phyloP scores from a whole-genome alignment of 192 early-diverging fungal species.

The Linnemannia exigua region DNA sequence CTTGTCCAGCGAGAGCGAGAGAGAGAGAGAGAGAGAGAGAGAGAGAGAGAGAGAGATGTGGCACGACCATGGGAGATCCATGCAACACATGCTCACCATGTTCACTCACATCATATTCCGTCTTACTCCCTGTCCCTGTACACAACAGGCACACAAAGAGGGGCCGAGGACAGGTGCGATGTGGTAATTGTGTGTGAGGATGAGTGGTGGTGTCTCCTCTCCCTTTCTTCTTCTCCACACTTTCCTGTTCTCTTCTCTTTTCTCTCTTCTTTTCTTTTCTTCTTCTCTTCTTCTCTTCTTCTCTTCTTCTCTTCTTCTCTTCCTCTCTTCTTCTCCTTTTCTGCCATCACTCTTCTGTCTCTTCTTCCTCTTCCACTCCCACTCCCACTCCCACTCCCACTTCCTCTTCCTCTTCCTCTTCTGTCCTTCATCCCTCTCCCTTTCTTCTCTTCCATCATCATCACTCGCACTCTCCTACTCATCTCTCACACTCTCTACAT shows the following conservation, averaged over 20 bases:
- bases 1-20: no score
- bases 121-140: no score
- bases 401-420: neutral
- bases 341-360: neutral
- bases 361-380: constrained; percentile 1
- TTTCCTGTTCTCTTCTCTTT: neutral
- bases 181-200: no score
- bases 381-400: neutral
- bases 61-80: no score
- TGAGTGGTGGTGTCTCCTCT: no score
- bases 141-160: no score
- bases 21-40: neutral
- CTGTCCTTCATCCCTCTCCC: neutral
- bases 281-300: neutral
- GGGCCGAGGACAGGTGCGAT: no score
- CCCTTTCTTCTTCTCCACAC: neutral
- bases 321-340: neutral
- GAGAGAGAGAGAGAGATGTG: neutral
- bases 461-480: neutral
- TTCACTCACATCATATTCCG: neutral
- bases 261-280: neutral
- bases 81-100: no score
- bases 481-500: no score
- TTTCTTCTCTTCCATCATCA: neutral
- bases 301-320: neutral